Conservation (phyloP, 2,329 filamentous ascomycete species). For the Cordyceps sp. region DNA sequence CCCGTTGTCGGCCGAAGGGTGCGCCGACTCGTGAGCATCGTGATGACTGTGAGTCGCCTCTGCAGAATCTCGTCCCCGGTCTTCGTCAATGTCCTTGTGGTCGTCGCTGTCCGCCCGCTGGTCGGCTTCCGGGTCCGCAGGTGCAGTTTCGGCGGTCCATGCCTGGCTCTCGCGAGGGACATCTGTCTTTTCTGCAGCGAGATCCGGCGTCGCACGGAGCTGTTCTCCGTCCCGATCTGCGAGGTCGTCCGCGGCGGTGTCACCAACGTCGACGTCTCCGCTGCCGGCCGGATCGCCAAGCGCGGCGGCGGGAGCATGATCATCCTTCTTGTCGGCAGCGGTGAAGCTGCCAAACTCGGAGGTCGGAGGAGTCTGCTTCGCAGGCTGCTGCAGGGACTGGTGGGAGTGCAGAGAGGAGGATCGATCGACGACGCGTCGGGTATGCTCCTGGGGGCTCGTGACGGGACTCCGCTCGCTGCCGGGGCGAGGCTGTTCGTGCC, state of each 20-base stretch:
- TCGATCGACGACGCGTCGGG: constrained; percentile 19
- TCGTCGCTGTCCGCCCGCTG: constrained; percentile 6
- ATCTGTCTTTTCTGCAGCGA: no score
- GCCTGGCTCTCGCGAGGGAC: not conserved
- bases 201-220: no score
- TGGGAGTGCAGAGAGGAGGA: constrained; percentile 14
- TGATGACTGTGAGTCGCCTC: constrained; percentile 1
- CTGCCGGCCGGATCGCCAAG: not conserved
- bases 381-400: constrained; percentile 8
- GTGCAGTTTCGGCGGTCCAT: not conserved
- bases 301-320: constrained; percentile 57
- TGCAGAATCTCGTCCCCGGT: constrained; percentile 26
- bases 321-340: constrained; percentile 39
- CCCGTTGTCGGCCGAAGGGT: constrained; percentile 37
- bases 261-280: constrained; percentile 26
- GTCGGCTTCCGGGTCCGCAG: constrained; percentile 2
- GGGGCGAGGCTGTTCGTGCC: constrained; percentile 21
- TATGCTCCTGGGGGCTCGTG: constrained; percentile 25
- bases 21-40: constrained; percentile 23
- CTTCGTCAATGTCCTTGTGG: constrained; percentile 30
- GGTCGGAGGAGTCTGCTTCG: constrained; percentile 11
- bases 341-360: constrained; percentile 13
- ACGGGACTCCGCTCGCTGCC: constrained; percentile 25
- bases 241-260: no score
- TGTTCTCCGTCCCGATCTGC: no score